Conservation (phyloP, 2,329 filamentous ascomycete species). For the Talaromyces sp. region DNA sequence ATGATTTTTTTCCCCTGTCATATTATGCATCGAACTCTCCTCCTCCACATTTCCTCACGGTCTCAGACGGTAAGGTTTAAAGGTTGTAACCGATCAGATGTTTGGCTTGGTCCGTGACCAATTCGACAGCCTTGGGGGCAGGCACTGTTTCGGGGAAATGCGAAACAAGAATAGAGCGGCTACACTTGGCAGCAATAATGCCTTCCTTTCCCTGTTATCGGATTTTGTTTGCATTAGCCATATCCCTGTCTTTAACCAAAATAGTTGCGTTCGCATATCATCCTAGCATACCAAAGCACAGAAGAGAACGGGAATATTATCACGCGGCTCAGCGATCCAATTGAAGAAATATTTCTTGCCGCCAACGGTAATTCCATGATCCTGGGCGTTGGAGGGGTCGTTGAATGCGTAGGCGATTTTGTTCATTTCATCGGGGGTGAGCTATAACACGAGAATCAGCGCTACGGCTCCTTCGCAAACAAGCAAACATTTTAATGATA, state of each 20-base stretch:
- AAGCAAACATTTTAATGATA: not conserved
- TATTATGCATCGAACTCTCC: too few relatives aligned
- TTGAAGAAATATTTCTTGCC: constrained; percentile 57
- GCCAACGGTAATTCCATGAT: not conserved
- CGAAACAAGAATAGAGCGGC: constrained; percentile 78
- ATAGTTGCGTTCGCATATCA: too few relatives aligned
- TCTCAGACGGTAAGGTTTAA: not conserved
- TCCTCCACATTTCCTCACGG: not conserved
- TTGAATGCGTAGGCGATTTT: constrained; percentile 50
- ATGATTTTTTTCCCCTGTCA: too few relatives aligned
- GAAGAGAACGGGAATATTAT: constrained; percentile 13
- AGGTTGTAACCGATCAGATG: constrained; percentile 65
- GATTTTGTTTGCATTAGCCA: not conserved
- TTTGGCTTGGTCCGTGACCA: constrained; percentile 77
- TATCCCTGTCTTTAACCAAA: too few relatives aligned
- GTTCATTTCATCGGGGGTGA: constrained; percentile 52
- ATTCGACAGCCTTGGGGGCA: constrained; percentile 69
- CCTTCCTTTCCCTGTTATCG: constrained; percentile 66
- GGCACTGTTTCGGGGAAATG: constrained; percentile 73
- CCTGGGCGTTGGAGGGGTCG: constrained; percentile 28
- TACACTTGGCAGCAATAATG: constrained; percentile 77
- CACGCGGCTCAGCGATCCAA: constrained; percentile 11
- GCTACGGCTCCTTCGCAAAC: not conserved
- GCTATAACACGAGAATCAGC: constrained; percentile 22
- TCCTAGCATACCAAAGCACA: constrained; percentile 3